A percentile compares a stretch with the other conserved stretches of the same genome.
These are phyloP conservation scores for Hypoxylon sp. DNA, from an alignment of 2,329 filamentous ascomycete genomes.

Conservation along the genomic window DNA sequence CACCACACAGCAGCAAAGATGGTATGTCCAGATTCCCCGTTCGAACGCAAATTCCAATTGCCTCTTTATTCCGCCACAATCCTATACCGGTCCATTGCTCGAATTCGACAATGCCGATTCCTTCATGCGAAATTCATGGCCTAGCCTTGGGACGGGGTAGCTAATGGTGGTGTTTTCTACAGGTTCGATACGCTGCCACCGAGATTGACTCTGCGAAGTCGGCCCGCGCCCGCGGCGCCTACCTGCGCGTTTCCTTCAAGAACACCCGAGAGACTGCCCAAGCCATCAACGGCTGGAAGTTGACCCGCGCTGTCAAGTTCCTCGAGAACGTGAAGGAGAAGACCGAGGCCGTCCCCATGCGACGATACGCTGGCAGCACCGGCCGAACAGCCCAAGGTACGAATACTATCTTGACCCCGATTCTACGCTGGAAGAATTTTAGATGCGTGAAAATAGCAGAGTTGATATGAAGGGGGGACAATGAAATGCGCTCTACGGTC, in stretches of 20 bases:
- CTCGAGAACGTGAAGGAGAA: constrained; percentile 98
- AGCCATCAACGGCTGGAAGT: constrained; percentile 99
- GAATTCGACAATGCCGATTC: constrained; percentile 9
- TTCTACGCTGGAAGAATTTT: background rate
- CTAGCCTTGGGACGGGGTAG: too few relatives aligned
- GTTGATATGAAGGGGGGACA: constrained; percentile 9
- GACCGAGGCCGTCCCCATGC: constrained; percentile 98
- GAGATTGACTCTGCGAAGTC: constrained; percentile 90
- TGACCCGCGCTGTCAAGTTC: constrained; percentile 94
- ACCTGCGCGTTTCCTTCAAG: constrained; percentile 99
- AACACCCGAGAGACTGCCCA: constrained; percentile 99
- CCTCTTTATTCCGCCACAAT: constrained; percentile 22
- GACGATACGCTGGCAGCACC: constrained; percentile 95
- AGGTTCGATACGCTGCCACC: constrained; percentile 97
- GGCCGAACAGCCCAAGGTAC: constrained; percentile 98
- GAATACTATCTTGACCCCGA: constrained; percentile 54
- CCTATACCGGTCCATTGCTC: constrained; percentile 8
- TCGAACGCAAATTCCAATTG: constrained; percentile 16
- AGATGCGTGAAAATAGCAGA: background rate
- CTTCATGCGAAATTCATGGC: background rate
- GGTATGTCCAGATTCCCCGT: constrained; percentile 58
- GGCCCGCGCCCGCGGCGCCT: constrained; percentile 97
- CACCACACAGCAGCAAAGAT: constrained; percentile 66
- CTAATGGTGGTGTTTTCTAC: constrained; percentile 45
- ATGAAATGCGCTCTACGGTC: constrained; percentile 3